Conservation (phyloP, 1,284 basidiomycete genomes). For the Trametes pubescens region DNA sequence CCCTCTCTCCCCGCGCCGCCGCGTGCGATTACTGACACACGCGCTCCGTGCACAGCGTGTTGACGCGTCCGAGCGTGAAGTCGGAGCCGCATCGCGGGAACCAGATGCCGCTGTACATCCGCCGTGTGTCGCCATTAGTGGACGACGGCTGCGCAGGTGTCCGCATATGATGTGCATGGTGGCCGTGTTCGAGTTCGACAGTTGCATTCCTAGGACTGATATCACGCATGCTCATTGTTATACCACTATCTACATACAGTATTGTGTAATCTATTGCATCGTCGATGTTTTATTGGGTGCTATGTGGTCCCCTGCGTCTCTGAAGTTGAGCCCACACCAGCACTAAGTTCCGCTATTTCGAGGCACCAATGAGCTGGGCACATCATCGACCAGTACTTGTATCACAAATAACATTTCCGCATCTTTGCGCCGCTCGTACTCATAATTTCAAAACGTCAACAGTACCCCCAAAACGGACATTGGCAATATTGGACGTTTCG, state of each 20-base stretch:
- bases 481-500: too few relatives aligned
- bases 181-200: not conserved
- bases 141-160: not conserved
- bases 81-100: conserved; percentile 57
- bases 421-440: too few relatives aligned
- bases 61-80: conserved; percentile 63
- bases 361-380: too few relatives aligned
- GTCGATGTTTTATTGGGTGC: not conserved
- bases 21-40: conserved; percentile 9
- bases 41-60: conserved; percentile 49
- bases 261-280: conserved; percentile 4
- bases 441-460: too few relatives aligned
- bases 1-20: conserved; percentile 11
- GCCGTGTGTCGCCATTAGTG: conserved; percentile 21
- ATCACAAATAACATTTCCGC: too few relatives aligned
- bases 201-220: not conserved
- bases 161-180: not conserved
- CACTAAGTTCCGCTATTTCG: too few relatives aligned
- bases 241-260: conserved; percentile 7
- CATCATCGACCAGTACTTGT: too few relatives aligned
- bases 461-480: too few relatives aligned
- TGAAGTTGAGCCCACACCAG: too few relatives aligned
- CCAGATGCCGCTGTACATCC: conserved; percentile 63
- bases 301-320: too few relatives aligned
- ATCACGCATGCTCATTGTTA: conserved; percentile 1